Evolutionary conservation across 345 rosid species (phyloP).

Genomic region (Linum tenue): DNA sequence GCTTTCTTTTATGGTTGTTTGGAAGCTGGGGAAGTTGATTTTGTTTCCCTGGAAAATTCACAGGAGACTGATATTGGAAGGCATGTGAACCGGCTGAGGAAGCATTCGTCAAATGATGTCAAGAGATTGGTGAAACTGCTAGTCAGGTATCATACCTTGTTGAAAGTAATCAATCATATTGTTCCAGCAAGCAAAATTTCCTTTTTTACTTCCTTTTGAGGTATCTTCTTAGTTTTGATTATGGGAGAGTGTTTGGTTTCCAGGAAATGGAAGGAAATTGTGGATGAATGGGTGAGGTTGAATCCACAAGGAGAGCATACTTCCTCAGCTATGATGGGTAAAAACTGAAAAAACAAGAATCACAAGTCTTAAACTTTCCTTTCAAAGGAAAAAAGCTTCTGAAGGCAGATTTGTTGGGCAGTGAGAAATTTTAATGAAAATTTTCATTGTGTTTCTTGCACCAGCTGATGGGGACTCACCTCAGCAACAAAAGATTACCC

Average conservation of each 20-base stretch:
- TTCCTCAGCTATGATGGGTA: constrained; percentile 72
- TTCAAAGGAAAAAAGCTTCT: constrained; percentile 13
- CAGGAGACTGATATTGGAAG: constrained; percentile 76
- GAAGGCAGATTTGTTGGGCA: constrained; percentile 9
- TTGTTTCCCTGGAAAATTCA: background rate
- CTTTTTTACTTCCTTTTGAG: background rate
- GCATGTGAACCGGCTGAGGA: constrained; percentile 64
- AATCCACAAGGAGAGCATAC: constrained; percentile 71
- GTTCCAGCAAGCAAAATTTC: background rate
- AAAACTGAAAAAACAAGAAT: constrained; percentile 9
- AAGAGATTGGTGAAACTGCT: constrained; percentile 74
- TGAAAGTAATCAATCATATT: constrained; percentile 1
- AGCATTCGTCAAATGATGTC: constrained; percentile 66
- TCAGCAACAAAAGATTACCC: constrained; percentile 56
- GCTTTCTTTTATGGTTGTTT: constrained; percentile 3
- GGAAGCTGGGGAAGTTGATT: background rate
- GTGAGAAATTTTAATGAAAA: constrained; percentile 8
- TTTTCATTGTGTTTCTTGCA: constrained; percentile 4
- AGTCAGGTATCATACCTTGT: constrained; percentile 37
- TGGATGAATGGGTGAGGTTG: constrained; percentile 85
- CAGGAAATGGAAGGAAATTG: constrained; percentile 94
- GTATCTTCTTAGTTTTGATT: background rate
- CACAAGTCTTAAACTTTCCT: constrained; percentile 7
- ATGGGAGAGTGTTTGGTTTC: constrained; percentile 11
- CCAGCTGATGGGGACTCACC: constrained; percentile 89